phyloP scores from a whole-genome alignment of 1,284 basidiomycete species.

The Tilletia setariae region DNA sequence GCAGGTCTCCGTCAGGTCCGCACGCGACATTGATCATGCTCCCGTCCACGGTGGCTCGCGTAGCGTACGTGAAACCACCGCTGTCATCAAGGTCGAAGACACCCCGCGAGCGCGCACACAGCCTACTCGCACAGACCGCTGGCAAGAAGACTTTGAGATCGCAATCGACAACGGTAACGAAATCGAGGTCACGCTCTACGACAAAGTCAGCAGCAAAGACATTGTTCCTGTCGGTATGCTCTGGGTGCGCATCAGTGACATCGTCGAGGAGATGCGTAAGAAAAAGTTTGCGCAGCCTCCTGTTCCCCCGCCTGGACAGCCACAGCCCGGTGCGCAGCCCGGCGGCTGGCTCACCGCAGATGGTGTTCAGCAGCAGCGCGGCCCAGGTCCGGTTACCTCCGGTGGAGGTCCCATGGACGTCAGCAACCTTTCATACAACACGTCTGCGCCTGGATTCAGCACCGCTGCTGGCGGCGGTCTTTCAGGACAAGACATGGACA shows the following conservation, averaged over 20 bases:
- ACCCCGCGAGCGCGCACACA: constrained; percentile 88
- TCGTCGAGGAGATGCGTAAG: constrained; percentile 87
- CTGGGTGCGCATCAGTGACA: constrained; percentile 91
- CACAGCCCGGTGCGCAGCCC: constrained; percentile 33
- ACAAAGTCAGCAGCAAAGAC: constrained; percentile 74
- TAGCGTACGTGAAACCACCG: constrained; percentile 69
- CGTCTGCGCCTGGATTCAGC: constrained; percentile 31
- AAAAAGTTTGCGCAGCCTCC: constrained; percentile 75
- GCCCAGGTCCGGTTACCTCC: neutral
- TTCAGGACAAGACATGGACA: constrained; percentile 60
- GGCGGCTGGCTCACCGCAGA: constrained; percentile 49
- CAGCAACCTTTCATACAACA: constrained; percentile 31
- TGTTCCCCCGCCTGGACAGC: constrained; percentile 57
- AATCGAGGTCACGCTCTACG: constrained; percentile 93
- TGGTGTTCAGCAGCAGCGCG: constrained; percentile 33
- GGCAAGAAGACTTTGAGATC: constrained; percentile 97
- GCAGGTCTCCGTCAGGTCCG: constrained; percentile 79
- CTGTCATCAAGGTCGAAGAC: constrained; percentile 94
- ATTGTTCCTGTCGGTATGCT: constrained; percentile 89
- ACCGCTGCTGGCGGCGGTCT: constrained; percentile 27
- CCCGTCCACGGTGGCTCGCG: constrained; percentile 63
- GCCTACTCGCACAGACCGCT: constrained; percentile 86
- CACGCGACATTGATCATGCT: constrained; percentile 91
- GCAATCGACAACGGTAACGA: constrained; percentile 97
- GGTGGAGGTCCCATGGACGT: constrained; percentile 22